phyloP scores from a whole-genome alignment of 2,329 filamentous ascomycete species.

The Beauveria rudraprayagi region DNA sequence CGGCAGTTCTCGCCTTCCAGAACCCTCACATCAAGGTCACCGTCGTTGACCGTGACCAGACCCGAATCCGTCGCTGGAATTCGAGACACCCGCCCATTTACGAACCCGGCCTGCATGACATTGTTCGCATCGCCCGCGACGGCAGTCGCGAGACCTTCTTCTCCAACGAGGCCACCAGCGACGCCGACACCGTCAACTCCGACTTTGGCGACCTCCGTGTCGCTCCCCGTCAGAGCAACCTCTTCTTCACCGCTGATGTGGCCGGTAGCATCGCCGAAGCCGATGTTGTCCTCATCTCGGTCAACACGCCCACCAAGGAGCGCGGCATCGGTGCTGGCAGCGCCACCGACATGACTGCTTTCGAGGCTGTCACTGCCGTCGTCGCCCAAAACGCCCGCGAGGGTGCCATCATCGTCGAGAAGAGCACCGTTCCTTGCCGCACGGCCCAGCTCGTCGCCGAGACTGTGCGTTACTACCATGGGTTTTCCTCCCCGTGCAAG shows the following conservation, averaged over 20 bases:
- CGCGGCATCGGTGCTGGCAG: conserved; percentile 60
- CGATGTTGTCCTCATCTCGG: conserved; percentile 66
- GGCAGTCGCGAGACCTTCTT: conserved; percentile 40
- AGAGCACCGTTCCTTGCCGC: conserved; percentile 70
- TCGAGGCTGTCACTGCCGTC: conserved; percentile 60
- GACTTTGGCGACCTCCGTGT: conserved; percentile 27
- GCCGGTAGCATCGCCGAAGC: conserved; percentile 54
- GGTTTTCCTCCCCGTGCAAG: too few species aligned
- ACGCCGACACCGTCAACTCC: conserved; percentile 22
- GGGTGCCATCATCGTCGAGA: conserved; percentile 71
- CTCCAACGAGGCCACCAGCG: conserved; percentile 27
- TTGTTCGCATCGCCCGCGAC: conserved; percentile 58
- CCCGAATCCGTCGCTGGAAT: conserved; percentile 64
- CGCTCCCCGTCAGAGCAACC: conserved; percentile 49
- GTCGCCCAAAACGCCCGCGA: conserved; percentile 59
- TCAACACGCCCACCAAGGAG: conserved; percentile 73
- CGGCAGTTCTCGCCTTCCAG: conserved; percentile 64
- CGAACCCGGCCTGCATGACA: conserved; percentile 62
- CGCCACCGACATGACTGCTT: conserved; percentile 63
- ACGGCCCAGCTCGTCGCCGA: conserved; percentile 63
- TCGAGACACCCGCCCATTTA: conserved; percentile 66
- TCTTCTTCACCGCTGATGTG: conserved; percentile 66
- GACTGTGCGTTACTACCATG: conserved; percentile 41
- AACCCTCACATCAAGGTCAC: conserved; percentile 64
- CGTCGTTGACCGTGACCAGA: conserved; percentile 63